phyloP scores from a whole-genome alignment of 2,329 filamentous ascomycete species.

The Fusarium sarcochroum region DNA sequence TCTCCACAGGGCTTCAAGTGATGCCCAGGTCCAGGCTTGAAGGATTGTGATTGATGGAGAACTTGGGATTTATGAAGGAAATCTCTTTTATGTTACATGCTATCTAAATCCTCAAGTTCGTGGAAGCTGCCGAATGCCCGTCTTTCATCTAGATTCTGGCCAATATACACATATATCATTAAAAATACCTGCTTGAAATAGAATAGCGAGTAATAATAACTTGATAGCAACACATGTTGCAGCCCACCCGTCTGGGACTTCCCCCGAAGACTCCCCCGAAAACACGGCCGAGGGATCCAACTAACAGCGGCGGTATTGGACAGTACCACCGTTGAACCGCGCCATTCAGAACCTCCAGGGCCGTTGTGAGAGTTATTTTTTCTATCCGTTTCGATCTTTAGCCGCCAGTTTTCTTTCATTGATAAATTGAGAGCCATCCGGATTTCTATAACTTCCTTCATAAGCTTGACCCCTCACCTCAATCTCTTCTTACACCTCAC shows the following conservation, averaged over 20 bases:
- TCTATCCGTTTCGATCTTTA: conserved; percentile 4
- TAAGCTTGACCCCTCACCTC: conserved; percentile 7
- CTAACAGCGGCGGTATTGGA: conserved; percentile 9
- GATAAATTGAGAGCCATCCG: conserved; percentile 19
- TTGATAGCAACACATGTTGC: conserved; percentile 11
- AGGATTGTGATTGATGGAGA: too few relatives aligned
- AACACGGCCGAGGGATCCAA: conserved; percentile 44
- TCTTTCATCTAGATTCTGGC: too few relatives aligned
- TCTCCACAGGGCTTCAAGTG: conserved; percentile 1
- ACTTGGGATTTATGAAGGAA: too few relatives aligned
- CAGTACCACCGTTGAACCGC: conserved; percentile 42
- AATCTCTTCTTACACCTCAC: conserved; percentile 27
- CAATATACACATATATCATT: too few relatives aligned
- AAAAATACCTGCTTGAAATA: too few relatives aligned
- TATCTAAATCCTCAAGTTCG: too few relatives aligned
- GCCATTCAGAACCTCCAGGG: conserved; percentile 35
- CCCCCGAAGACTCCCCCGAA: conserved; percentile 40
- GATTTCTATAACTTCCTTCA: too few relatives aligned
- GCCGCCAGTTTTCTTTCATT: background rate
- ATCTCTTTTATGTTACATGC: too few relatives aligned
- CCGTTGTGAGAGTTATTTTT: conserved; percentile 25
- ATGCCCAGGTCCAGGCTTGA: background rate
- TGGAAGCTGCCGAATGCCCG: too few relatives aligned
- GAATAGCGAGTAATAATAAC: background rate
- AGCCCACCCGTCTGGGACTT: conserved; percentile 31